phyloP scores from a whole-genome alignment of 2,329 filamentous ascomycete genomes.

The Corinectria fuckeliana region DNA sequence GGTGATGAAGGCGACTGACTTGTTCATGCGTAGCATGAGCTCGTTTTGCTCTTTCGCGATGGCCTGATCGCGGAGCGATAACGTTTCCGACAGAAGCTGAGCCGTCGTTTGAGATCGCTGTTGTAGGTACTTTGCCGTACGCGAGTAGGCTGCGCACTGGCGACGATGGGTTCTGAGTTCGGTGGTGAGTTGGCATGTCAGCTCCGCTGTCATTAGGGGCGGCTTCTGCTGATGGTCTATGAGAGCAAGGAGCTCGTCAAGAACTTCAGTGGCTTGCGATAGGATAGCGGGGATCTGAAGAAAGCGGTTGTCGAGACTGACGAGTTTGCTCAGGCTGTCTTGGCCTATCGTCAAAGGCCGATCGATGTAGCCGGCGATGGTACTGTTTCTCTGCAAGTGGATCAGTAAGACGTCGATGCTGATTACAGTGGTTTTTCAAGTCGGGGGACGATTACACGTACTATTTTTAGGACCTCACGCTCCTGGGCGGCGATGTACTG shows the following conservation, averaged over 20 bases:
- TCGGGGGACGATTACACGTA: neutral
- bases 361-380: neutral
- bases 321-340: neutral
- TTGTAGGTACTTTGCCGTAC: neutral
- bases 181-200: neutral
- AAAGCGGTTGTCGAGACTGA: neutral
- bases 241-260: neutral
- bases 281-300: constrained; percentile 1
- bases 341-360: neutral
- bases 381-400: neutral
- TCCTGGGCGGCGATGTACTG: neutral
- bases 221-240: neutral
- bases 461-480: neutral
- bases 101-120: neutral
- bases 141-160: neutral
- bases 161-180: neutral
- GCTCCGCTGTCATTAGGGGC: neutral
- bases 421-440: too few relatives aligned
- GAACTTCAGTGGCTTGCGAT: neutral
- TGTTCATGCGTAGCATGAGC: neutral
- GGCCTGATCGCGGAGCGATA: neutral
- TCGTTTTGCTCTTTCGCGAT: constrained; percentile 1
- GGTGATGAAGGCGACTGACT: constrained; percentile 2
- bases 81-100: neutral
- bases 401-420: too few relatives aligned